phyloP scores from a whole-genome alignment of 2,329 filamentous ascomycete species.

The Trichoderma endophyticum region DNA sequence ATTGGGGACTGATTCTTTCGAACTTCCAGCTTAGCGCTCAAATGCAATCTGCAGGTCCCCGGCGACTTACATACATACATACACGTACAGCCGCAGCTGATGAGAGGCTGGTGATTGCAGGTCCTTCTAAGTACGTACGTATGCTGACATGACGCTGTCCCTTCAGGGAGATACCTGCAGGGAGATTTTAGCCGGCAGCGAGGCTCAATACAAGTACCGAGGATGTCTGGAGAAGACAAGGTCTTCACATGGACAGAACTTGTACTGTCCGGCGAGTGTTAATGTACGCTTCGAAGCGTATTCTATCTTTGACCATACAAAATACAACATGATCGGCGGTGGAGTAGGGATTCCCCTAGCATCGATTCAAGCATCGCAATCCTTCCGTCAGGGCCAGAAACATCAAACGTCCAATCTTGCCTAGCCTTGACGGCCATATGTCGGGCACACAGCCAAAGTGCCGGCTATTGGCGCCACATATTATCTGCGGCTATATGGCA shows the following conservation, averaged over 20 bases:
- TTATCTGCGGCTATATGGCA: not conserved
- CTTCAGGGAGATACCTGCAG: not conserved
- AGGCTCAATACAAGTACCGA: not conserved
- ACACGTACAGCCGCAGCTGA: not conserved
- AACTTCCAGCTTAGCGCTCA: not conserved
- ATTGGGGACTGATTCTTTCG: not conserved
- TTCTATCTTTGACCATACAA: not conserved
- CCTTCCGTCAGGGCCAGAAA: conserved; percentile 1
- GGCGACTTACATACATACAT: not conserved
- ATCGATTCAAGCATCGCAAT: not conserved
- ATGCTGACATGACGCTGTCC: not conserved
- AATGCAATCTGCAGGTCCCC: conserved; percentile 6
- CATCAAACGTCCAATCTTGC: not conserved
- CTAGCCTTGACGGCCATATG: conserved; percentile 12
- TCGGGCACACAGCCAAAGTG: conserved; percentile 10
- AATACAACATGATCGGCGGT: not conserved
- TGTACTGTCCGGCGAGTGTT: not conserved
- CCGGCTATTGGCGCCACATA: conserved; percentile 8
- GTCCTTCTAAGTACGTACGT: not conserved
- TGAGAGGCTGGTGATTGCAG: not conserved
- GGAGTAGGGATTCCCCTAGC: not conserved
- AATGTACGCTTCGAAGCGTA: not conserved
- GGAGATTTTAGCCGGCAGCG: not conserved
- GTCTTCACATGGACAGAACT: not conserved
- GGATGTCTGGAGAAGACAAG: not conserved